Percentiles rank a stretch among this genome's conserved stretches.
These are phyloP conservation scores for Trametes coccinea DNA, from an alignment of 768 basidiomycete genomes.

Conservation along the genomic window DNA sequence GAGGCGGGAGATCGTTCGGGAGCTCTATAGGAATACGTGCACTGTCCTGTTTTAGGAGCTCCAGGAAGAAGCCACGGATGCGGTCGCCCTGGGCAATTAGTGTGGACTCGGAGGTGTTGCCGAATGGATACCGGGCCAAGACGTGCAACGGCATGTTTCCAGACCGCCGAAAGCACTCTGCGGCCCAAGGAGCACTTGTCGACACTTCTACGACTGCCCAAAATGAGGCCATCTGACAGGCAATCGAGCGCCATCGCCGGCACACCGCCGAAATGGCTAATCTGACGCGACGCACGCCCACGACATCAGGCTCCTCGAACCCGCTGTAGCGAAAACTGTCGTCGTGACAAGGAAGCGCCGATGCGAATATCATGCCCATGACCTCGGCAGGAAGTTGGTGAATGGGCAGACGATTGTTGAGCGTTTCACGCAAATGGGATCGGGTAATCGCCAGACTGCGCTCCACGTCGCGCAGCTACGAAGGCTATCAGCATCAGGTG, in stretches of 20 bases:
- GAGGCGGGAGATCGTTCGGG: not conserved
- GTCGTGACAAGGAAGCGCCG: constrained; percentile 1
- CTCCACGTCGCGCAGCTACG: not conserved
- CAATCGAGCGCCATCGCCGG: constrained; percentile 15
- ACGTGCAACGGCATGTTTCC: constrained; percentile 15
- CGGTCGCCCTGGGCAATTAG: not conserved
- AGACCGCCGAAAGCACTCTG: constrained; percentile 3
- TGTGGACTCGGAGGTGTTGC: not conserved
- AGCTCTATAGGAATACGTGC: not conserved
- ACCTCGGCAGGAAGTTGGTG: constrained; percentile 17
- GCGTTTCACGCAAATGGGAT: constrained; percentile 2
- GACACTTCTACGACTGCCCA: constrained; percentile 13
- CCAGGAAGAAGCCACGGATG: constrained; percentile 12
- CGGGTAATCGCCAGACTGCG: not conserved
- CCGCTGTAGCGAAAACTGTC: constrained; percentile 7
- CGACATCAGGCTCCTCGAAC: not conserved
- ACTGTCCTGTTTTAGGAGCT: not conserved
- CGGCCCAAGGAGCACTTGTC: not conserved
- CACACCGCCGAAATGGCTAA: constrained; percentile 10
- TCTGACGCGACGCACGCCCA: not conserved
- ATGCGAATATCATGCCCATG: constrained; percentile 15
- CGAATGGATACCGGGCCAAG: not conserved
- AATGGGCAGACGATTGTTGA: constrained; percentile 11
- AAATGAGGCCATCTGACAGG: constrained; percentile 10
- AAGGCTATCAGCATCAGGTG: not conserved